A percentile compares a stretch with the other conserved stretches of the same genome.
These are phyloP conservation scores for Carallia pectinifolia DNA, from an alignment of 345 rosid species.

Conservation along the genomic window DNA sequence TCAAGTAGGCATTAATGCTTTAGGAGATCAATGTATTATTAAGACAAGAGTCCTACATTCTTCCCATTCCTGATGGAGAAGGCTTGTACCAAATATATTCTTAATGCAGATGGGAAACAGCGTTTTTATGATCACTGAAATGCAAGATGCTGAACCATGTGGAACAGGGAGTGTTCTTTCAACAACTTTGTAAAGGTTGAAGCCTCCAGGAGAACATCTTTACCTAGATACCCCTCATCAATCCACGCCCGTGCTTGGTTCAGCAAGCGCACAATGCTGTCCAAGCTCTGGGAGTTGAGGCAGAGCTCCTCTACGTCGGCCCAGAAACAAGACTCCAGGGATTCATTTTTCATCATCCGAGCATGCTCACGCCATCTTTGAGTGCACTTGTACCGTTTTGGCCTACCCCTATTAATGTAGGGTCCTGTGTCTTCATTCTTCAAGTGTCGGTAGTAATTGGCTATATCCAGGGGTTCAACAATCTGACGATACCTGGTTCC, in stretches of 20 bases:
- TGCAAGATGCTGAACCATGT: constrained; percentile 21
- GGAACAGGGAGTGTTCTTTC: constrained; percentile 27
- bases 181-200: constrained; percentile 55
- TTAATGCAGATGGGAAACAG: background rate
- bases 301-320: constrained; percentile 76
- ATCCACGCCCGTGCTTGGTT: constrained; percentile 36
- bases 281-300: constrained; percentile 1
- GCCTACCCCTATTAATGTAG: constrained; percentile 59
- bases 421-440: constrained; percentile 87
- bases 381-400: constrained; percentile 54
- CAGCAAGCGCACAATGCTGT: constrained; percentile 20
- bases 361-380: constrained; percentile 66
- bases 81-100: too few relatives aligned
- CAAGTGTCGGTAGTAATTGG: constrained; percentile 71
- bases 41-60: too few relatives aligned
- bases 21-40: too few relatives aligned
- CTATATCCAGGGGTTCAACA: constrained; percentile 73
- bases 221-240: constrained; percentile 14
- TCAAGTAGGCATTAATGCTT: too few relatives aligned
- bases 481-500: constrained; percentile 52
- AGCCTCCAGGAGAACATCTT: constrained; percentile 41
- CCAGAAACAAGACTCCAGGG: constrained; percentile 63
- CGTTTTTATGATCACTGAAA: background rate
- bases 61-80: too few relatives aligned
- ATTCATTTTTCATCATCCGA: constrained; percentile 16